These are phyloP conservation scores for Alternaria sp. DNA, from an alignment of 2,329 filamentous ascomycete species.

Conservation along the genomic window DNA sequence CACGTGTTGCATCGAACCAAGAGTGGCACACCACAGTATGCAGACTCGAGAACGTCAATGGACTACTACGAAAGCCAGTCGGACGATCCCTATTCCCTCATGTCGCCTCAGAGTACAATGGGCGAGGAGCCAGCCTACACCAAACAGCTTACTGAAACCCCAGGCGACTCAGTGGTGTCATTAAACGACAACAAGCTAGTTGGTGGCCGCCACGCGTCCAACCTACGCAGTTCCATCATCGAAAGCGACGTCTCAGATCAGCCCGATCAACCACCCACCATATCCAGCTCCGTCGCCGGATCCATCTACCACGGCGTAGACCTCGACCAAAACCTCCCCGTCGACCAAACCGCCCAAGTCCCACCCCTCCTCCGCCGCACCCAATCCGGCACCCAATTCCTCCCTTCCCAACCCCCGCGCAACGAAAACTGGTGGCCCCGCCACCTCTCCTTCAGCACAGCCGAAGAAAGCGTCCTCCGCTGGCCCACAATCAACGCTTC, in stretches of 20 bases:
- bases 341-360: slow-evolving; percentile 57
- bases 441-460: slow-evolving; percentile 76
- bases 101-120: slow-evolving; percentile 19
- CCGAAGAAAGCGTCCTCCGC: slow-evolving; percentile 73
- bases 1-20: slow-evolving; percentile 28
- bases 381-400: slow-evolving; percentile 58
- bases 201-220: slow-evolving; percentile 26
- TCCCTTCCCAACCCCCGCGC: slow-evolving; percentile 33
- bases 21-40: slow-evolving; percentile 21
- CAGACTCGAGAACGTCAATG: slow-evolving; percentile 14
- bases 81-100: slow-evolving; percentile 16
- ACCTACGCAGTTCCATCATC: slow-evolving; percentile 12
- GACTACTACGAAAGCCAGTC: slow-evolving; percentile 12
- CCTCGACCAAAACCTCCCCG: slow-evolving; percentile 49
- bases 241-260: slow-evolving; percentile 34
- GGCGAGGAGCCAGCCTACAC: slow-evolving; percentile 41
- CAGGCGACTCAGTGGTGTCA: slow-evolving; percentile 33
- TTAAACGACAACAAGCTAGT: slow-evolving; percentile 27
- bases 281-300: slow-evolving; percentile 62
- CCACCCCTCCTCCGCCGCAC: slow-evolving; percentile 66
- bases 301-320: slow-evolving; percentile 67
- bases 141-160: slow-evolving; percentile 44
- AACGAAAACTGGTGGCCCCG: slow-evolving; percentile 72
- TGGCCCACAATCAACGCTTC: slow-evolving; percentile 56
- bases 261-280: slow-evolving; percentile 48